Evolutionary conservation across 208 protist species (phyloP).

Genomic region (Leishmania guyanensis): DNA sequence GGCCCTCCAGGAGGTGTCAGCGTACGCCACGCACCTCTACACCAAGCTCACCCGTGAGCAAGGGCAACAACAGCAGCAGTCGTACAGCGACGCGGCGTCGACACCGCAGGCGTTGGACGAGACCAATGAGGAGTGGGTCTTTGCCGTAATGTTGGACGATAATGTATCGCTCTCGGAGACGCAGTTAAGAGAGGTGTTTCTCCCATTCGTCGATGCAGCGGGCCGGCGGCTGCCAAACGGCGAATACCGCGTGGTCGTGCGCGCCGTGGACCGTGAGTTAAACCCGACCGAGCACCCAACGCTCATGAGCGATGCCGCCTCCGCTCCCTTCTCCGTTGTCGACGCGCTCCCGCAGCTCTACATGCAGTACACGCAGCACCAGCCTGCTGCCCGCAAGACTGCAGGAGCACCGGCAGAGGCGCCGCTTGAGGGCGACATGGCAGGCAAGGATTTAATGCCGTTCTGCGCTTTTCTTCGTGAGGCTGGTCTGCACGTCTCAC

Average conservation of each 20-base stretch:
- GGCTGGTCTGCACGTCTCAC: slow-evolving; percentile 73
- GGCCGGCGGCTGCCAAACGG: slow-evolving; percentile 55
- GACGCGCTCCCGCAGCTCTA: slow-evolving; percentile 76
- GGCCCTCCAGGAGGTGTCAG: slow-evolving; percentile 50
- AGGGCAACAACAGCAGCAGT: neutral
- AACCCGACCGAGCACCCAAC: slow-evolving; percentile 39
- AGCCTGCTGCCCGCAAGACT: neutral
- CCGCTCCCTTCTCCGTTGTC: slow-evolving; percentile 61
- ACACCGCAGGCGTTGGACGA: neutral
- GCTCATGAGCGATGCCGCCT: slow-evolving; percentile 58
- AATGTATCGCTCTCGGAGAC: slow-evolving; percentile 53
- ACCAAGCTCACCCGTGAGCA: slow-evolving; percentile 39
- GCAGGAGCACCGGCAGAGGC: slow-evolving; percentile 13
- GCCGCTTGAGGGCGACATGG: slow-evolving; percentile 22
- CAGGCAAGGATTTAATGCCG: slow-evolving; percentile 57
- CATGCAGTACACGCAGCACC: slow-evolving; percentile 45
- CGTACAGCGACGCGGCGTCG: neutral
- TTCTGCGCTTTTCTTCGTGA: slow-evolving; percentile 75
- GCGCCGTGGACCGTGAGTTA: slow-evolving; percentile 53
- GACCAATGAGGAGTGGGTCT: slow-evolving; percentile 64
- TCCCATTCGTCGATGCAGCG: slow-evolving; percentile 61
- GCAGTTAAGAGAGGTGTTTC: slow-evolving; percentile 54
- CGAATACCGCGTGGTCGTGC: slow-evolving; percentile 80
- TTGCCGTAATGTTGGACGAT: slow-evolving; percentile 87
- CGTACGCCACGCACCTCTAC: slow-evolving; percentile 59